Evolutionary conservation across 257 asterid genomes (phyloP), one percentile per base, ranked within the genome.

Genomic region (Nicotiana tomentosiformis): DNA sequence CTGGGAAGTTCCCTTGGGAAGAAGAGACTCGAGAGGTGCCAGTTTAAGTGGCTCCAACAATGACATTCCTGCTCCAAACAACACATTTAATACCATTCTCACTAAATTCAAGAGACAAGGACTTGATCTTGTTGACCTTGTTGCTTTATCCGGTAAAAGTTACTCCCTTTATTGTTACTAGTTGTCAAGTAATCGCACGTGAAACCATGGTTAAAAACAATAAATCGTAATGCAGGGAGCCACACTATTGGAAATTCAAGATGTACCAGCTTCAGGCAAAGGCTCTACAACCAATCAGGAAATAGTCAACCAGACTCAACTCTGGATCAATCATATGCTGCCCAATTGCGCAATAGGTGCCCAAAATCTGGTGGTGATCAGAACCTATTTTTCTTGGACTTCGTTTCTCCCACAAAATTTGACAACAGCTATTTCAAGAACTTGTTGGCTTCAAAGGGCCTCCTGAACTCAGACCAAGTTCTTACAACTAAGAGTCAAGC

Each of bases 21-120:
- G 99, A 86, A 91, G 94, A 87, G 99, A 95, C 88, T 87, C 99
- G 11, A 90, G 67, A 87, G 89, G 90, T 18, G 98, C 98, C 26
- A 95, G 99, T 83, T 83, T 95, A 82, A 95, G 97, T 83, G 99
- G 99, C 74, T 90, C 99, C 51, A 93, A 93, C 92, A 84, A 91
- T 53, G 90, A 95, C 91, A 95, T 95, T 82, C 99, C 99, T 72
- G 97, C 97, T 49, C 99, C 97, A 61, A 95, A 89, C 91, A 95
- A 90, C 90, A 95, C 99, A 60, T 95, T 95, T 69, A 94, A 91
- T 77, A 95, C 97, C 30, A 93, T 95, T 66, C 95, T 93, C 81
- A 93, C 98, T 1, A 95, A 93, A 79, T 95, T 95, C 78, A 92
- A 93, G 88, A 80, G 88, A 12, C 84, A 93, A 83, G 98, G 98